Evolutionary conservation across 257 asterid species (phyloP).

Genomic region (Voacanga thouarsii): DNA sequence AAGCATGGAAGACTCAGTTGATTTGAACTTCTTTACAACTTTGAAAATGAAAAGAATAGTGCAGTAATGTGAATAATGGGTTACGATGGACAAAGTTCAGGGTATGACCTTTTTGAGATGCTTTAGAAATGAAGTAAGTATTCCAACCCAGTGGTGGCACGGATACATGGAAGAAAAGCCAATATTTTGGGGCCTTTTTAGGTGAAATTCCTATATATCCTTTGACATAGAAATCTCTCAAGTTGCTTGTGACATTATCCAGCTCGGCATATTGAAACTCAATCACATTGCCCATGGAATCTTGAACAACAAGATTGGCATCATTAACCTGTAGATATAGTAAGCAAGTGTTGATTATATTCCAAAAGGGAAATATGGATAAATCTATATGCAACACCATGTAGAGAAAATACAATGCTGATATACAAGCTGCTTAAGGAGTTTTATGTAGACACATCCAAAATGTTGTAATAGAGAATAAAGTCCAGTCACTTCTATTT

Average conservation of each 20-base stretch:
- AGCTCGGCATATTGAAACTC: conserved; percentile 58
- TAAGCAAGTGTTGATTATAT: neutral
- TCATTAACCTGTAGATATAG: conserved; percentile 66
- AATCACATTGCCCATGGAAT: conserved; percentile 46
- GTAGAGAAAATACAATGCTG: neutral
- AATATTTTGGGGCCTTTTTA: conserved; percentile 48
- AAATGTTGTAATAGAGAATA: neutral
- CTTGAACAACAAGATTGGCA: conserved; percentile 54
- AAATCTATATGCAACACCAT: neutral
- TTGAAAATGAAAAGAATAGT: neutral
- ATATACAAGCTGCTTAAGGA: neutral
- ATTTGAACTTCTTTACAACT: too few relatives aligned
- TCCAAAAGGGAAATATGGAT: neutral
- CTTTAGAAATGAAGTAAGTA: conserved; percentile 61
- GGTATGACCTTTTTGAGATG: conserved; percentile 41
- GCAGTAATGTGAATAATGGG: neutral
- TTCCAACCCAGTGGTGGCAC: conserved; percentile 77
- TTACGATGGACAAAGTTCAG: neutral
- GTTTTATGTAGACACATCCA: neutral
- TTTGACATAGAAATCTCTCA: conserved; percentile 60
- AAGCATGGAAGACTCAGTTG: neutral
- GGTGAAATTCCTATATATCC: conserved; percentile 68
- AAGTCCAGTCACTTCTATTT: neutral
- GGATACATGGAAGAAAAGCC: conserved; percentile 65
- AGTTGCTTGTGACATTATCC: conserved; percentile 52